Base-by-base conservation (phyloP, 768 basidiomycete species). In the Coprinellus micaceus region DNA sequence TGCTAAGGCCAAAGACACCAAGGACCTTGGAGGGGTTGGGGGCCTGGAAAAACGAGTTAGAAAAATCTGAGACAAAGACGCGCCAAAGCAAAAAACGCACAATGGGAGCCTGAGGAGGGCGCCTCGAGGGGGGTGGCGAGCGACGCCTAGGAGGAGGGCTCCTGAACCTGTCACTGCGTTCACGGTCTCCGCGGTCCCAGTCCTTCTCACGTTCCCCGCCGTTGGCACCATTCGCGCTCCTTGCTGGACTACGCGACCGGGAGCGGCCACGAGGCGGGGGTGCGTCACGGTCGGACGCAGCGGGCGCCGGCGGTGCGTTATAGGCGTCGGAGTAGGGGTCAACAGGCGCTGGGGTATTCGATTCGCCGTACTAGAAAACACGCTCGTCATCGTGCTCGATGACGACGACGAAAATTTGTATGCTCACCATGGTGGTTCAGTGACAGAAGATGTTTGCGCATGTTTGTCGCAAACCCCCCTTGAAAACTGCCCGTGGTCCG, bases 1-100 rank as follows among this genome's bases (percentile, higher is more conserved):
- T 96, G 64, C 93, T 95, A 40, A 98, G 75, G n/a, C 96, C 96
- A 62, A 98, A 99, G n/a, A 98, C 94, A 56, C 96, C 96, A 59
- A 99, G 80, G 29, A 96, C 94, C 58, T 81, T 86, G 63, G 89
- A 88, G 21, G 94, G 90, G 69, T 87, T 88, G 48, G 92, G 91
- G 63, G 88, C 89, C 90, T 92, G 81, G 77, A 78, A 70, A 60
- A 68, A 66, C 41, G 61, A 56, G 69, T 82, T 60, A 80, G 74
- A 55, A 69, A 53, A 57, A 60, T 51, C 36, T 17, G 36, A 46
- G 52, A 33, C 44, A 54, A 56, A 60, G 54, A 52, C 62, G 46
- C 22, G 53, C 57, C 56, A 51, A 64, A 56, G 30, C 29, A 57
- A 60, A 58, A 54, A 57, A 83, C 88, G 59, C 69, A 90, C 88